Evolutionary conservation across 2,329 filamentous ascomycete species (phyloP).

Genomic region (Incumbomyces delicatus): DNA sequence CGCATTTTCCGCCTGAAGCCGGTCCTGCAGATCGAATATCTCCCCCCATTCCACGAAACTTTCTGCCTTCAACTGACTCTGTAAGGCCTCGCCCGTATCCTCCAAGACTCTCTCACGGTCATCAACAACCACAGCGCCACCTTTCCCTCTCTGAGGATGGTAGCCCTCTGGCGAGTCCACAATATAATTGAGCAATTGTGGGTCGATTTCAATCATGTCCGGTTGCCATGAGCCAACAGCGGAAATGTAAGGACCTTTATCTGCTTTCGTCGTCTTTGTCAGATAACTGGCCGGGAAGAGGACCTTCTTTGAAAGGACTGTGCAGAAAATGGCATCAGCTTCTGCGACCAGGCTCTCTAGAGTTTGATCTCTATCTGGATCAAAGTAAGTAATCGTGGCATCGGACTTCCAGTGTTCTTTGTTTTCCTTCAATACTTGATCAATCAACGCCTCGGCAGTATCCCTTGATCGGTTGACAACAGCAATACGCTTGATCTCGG

Average conservation of each 20-base stretch:
- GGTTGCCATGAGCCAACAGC: constrained; percentile 48
- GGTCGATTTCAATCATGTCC: constrained; percentile 43
- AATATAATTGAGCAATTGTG: constrained; percentile 30
- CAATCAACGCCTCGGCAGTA: constrained; percentile 23
- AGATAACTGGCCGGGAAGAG: constrained; percentile 34
- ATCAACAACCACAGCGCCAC: constrained; percentile 1
- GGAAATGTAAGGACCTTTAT: constrained; percentile 37
- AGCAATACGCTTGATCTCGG: constrained; percentile 53
- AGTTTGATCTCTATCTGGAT: constrained; percentile 35
- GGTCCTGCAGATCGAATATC: background rate
- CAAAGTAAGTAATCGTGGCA: constrained; percentile 10
- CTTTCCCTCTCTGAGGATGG: background rate
- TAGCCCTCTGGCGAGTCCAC: background rate
- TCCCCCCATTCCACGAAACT: constrained; percentile 4
- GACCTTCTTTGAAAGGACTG: constrained; percentile 36
- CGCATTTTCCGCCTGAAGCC: background rate
- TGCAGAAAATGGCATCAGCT: constrained; percentile 40
- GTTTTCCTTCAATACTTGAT: background rate
- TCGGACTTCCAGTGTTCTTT: background rate
- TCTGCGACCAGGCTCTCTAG: constrained; percentile 24
- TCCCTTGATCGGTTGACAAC: constrained; percentile 59
- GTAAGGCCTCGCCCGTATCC: constrained; percentile 45
- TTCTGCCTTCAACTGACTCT: background rate
- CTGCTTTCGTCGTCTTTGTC: constrained; percentile 15
- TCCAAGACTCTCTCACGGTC: background rate